A percentile compares a stretch with the other conserved stretches of the same genome.
phyloP scores from a whole-genome alignment of 1,284 basidiomycete genomes.

The Volvariella surrecta region DNA sequence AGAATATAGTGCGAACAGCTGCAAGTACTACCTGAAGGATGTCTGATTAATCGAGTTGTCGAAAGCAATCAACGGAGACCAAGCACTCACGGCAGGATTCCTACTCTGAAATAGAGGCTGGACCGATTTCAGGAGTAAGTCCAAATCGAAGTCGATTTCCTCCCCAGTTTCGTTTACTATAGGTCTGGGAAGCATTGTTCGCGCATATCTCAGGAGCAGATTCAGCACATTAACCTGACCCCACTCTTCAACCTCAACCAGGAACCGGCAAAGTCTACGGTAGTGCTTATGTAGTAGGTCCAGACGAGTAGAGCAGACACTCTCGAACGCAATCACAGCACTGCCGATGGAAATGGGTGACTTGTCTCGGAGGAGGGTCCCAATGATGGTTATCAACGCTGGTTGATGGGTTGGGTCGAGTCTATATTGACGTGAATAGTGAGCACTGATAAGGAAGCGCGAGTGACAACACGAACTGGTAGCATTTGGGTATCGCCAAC shows the following conservation, averaged over 20 bases:
- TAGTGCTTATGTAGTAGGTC: conserved; percentile 89
- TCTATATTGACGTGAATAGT: conserved; percentile 28
- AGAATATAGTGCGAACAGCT: conserved; percentile 65
- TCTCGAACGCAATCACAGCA: conserved; percentile 78
- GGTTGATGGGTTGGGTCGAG: conserved; percentile 69
- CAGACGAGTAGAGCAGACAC: conserved; percentile 75
- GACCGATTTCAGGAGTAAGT: conserved; percentile 64
- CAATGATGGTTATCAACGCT: conserved; percentile 67
- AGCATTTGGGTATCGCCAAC: conserved; percentile 81
- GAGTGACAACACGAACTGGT: conserved; percentile 50
- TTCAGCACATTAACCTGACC: conserved; percentile 80
- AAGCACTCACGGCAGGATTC: conserved; percentile 66
- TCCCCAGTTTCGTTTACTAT: conserved; percentile 24
- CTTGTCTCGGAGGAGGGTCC: conserved; percentile 70
- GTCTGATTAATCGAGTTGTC: background rate
- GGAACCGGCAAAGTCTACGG: conserved; percentile 72
- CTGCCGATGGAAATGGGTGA: conserved; percentile 87
- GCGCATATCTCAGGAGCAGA: conserved; percentile 76
- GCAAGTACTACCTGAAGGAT: conserved; percentile 67
- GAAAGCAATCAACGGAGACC: conserved; percentile 1
- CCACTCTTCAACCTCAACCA: conserved; percentile 96
- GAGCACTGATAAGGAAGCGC: conserved; percentile 2
- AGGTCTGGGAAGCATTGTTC: conserved; percentile 79
- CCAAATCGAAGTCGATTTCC: conserved; percentile 68
- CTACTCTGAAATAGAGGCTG: conserved; percentile 77